Base-by-base conservation (phyloP, 2,329 filamentous ascomycete genomes). In the Colletotrichum sp. region DNA sequence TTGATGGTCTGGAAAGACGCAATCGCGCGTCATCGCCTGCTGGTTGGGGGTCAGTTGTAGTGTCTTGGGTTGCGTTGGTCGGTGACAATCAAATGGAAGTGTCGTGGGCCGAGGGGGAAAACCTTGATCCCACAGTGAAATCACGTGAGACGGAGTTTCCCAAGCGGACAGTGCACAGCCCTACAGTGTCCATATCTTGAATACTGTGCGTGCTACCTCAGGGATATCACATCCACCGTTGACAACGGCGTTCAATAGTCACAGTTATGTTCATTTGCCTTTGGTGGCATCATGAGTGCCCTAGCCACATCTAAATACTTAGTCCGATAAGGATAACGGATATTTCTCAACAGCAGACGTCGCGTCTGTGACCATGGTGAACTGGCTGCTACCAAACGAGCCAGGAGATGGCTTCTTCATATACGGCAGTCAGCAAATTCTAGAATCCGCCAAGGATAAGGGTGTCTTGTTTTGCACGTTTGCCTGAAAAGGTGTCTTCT, bases 81-180 rank as follows among this genome's bases (percentile, higher is more conserved):
- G 39, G 34, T 60, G 70, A 72, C 16, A 60, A 28, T 52, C 44
- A 52, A 22, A 44, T 44, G 36, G 36, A 48, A 22, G 26, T 57
- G 70, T 73, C 64, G 64, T 73, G 70, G 63, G 57, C 32, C 32
- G 44, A 73, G 68, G 64, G 64, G 73, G 70, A 75, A 75, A 75
- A 75, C 70, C 73, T 75, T 75, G 73, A 73, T 62, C 44, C 32
- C n/a, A 32, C 22, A 32, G 12, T 5, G 22, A 52, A 28, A 13
- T 75, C 73, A 75, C 73, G 73, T 75, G 73, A 65, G 18, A 36
- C n/a, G n/a, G 44, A 22, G n/a, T 48, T 7, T 12, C n/a, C 44
- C 44, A 52, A 13, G n/a, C 4, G n/a, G 6, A 52, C 44, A 52
- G 44, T 52, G 44, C 44, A 22, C 12, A 22, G 0, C 0, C 2